These are phyloP conservation scores for Chenopodium berlandieri DNA, from an alignment of 148 eudicot species.

Conservation along the genomic window DNA sequence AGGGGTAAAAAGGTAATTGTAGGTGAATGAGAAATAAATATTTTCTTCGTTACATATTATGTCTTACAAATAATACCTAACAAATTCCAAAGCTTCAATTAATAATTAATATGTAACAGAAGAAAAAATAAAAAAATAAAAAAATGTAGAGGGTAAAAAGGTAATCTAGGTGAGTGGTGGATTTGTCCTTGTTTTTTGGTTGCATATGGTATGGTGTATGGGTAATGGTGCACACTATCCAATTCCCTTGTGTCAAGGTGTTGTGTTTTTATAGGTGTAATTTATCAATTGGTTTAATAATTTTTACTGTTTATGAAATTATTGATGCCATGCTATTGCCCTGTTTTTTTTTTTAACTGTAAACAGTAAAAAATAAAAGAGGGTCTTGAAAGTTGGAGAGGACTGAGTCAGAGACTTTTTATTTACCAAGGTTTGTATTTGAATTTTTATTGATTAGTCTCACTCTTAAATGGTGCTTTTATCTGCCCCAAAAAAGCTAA, in stretches of 20 bases:
- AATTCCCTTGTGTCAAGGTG: conserved; percentile 21
- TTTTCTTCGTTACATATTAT: too few relatives aligned
- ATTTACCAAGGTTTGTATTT: conserved; percentile 10
- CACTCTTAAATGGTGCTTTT: conserved; percentile 20
- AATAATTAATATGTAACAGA: too few relatives aligned
- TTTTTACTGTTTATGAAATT: neutral
- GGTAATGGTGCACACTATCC: conserved; percentile 4
- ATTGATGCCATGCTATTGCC: neutral
- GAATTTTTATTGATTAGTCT: conserved; percentile 16
- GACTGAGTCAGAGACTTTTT: conserved; percentile 19
- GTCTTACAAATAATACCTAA: too few relatives aligned
- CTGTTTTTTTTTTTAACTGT: neutral
- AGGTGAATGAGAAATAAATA: too few relatives aligned
- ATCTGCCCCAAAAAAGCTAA: conserved; percentile 21
- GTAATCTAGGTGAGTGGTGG: neutral
- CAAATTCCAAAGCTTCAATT: too few relatives aligned
- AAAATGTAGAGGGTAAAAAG: too few relatives aligned
- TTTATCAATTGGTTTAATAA: conserved; percentile 4
- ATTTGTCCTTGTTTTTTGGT: conserved; percentile 15
- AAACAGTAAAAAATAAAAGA: neutral
- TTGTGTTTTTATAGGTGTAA: conserved; percentile 23
- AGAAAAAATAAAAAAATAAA: too few relatives aligned
- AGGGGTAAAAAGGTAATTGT: too few relatives aligned
- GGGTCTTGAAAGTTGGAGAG: conserved; percentile 20
- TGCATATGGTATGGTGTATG: neutral